Conservation (phyloP, 208 protist genomes). For the Plasmodiophora brassicae region DNA sequence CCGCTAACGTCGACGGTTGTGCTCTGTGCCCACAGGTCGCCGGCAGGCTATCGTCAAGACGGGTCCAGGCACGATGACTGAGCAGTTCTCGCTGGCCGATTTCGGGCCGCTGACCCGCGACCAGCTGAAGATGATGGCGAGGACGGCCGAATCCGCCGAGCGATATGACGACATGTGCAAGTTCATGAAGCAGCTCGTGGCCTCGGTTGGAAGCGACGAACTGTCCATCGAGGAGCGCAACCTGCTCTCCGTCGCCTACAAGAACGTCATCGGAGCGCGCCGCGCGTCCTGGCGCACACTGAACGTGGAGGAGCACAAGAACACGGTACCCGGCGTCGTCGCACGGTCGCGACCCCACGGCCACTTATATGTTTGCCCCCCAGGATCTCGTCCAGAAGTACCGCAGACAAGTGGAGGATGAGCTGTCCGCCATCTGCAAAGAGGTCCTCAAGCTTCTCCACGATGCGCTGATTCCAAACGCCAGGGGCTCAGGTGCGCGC, state of each 20-base stretch:
- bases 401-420: slow-evolving; percentile 86
- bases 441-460: slow-evolving; percentile 81
- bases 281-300: slow-evolving; percentile 91
- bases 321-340: slow-evolving; percentile 53
- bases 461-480: slow-evolving; percentile 85
- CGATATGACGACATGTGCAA: slow-evolving; percentile 55
- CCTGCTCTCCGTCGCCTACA: slow-evolving; percentile 98
- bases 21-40: too few relatives aligned
- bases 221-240: slow-evolving; percentile 97
- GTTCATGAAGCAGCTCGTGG: slow-evolving; percentile 90
- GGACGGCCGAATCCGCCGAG: slow-evolving; percentile 34
- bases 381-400: slow-evolving; percentile 73
- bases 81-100: neutral
- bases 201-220: slow-evolving; percentile 79
- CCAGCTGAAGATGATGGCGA: slow-evolving; percentile 35
- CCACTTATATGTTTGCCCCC: slow-evolving; percentile 34
- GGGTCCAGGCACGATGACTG: too few relatives aligned
- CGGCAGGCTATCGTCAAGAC: too few relatives aligned
- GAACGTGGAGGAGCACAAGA: slow-evolving; percentile 50
- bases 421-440: slow-evolving; percentile 92
- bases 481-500: neutral
- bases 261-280: slow-evolving; percentile 97
- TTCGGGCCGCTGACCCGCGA: slow-evolving; percentile 11
- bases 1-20: too few relatives aligned
- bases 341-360: slow-evolving; percentile 67